Base-by-base conservation (phyloP, 2,329 filamentous ascomycete genomes). In the Aphanocladium album region DNA sequence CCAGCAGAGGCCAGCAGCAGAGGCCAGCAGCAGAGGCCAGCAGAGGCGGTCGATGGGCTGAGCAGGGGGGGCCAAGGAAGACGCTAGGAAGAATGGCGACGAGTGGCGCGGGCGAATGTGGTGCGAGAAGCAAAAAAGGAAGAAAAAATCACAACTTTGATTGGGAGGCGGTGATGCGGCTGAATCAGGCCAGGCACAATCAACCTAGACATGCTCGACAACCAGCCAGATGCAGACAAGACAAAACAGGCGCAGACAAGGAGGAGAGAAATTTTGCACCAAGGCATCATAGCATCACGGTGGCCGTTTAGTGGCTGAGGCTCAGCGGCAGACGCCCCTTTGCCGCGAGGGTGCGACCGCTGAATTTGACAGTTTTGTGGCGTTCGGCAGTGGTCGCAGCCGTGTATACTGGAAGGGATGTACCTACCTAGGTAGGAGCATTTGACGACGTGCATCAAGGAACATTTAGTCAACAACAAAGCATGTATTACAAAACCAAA, bases 261-360 rank as follows among this genome's bases (percentile, higher is more conserved):
- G 41, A 39, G n/a, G 17, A 17, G 51, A 27, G 12, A 14, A 49
- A 50, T 19, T 43, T 41, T 41, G 33, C 33, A 53, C 33, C 8
- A 41, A 35, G 33, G 33, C n/a, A n/a, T n/a, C n/a, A n/a, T n/a
- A n/a, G 51, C 51, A 41, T 41, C 14, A n/a, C n/a, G 14, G 35
- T 54, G 35, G 37, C 30, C 6, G 37, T 30, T 55, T 8, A 56
- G n/a, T 56, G 35, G 46, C 33, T 57, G 54, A 57, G 33, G 56
- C 56, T 58, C 56, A 51, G 46, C 56, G 56, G 56, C 45, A 58
- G 35, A 45, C 12, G 47, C 19, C 43, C 54, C 25, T 30, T 35
- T 6, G 33, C 33, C 12, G 33, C 7, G 39, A 43, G 39, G 39
- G 7, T 43, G 39, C 39, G 33, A 35, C 6, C 33, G 33, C 6